Conservation (phyloP, 306 rosid genomes). For the Datisca glomerata region DNA sequence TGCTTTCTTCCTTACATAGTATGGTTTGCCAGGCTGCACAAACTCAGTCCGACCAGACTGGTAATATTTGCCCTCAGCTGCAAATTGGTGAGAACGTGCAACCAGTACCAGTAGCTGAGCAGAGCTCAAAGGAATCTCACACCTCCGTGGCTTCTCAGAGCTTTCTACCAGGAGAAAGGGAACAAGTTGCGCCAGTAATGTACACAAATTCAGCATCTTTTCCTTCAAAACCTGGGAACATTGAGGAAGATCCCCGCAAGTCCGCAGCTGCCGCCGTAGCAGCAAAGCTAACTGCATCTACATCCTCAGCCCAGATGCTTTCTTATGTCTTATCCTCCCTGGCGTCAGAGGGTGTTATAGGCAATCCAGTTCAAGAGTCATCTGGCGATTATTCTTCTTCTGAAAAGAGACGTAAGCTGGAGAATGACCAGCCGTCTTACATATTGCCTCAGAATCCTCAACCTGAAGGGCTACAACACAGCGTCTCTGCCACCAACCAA, state of each 20-base stretch:
- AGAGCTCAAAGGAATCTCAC: conserved; percentile 52
- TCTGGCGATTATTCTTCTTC: conserved; percentile 44
- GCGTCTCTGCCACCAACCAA: conserved; percentile 34
- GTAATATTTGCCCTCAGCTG: conserved; percentile 41
- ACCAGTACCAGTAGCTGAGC: conserved; percentile 30
- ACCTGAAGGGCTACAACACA: conserved; percentile 48
- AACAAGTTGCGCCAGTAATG: conserved; percentile 77
- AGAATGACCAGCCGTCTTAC: conserved; percentile 49
- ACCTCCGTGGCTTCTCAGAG: conserved; percentile 42
- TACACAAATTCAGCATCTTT: conserved; percentile 37
- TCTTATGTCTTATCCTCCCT: conserved; percentile 86
- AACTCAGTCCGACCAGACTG: conserved; percentile 54
- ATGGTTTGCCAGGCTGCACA: conserved; percentile 60
- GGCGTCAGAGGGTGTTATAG: conserved; percentile 90
- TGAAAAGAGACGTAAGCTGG: conserved; percentile 72
- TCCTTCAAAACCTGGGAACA: conserved; percentile 41
- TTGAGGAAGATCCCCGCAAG: conserved; percentile 71
- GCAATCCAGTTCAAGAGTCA: conserved; percentile 45
- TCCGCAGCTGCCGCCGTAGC: conserved; percentile 99
- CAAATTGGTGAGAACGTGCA: conserved; percentile 33
- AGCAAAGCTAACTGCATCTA: conserved; percentile 88
- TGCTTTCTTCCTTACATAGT: conserved; percentile 8
- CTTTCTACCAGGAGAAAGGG: conserved; percentile 45
- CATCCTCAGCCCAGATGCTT: conserved; percentile 91
- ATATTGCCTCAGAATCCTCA: conserved; percentile 44